Evolutionary conservation across 805 yeast species (phyloP).

Genomic region (Jamesozyma rosinii): DNA sequence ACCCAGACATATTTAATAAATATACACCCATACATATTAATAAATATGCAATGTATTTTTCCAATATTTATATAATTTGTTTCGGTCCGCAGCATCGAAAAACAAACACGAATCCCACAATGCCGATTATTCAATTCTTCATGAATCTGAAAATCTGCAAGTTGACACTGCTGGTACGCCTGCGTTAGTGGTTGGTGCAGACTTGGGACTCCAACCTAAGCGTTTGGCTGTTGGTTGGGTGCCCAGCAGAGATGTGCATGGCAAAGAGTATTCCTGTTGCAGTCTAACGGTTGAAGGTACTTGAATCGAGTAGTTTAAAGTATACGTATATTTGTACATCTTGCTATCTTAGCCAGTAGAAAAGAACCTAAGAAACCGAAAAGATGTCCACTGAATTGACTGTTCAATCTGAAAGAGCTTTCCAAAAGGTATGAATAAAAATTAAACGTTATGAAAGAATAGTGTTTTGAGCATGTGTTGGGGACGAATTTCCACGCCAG

Average conservation of each 20-base stretch:
- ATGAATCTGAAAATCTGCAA: background rate
- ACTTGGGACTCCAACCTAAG: too few relatives aligned
- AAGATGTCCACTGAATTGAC: slow-evolving; percentile 99
- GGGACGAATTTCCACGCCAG: too few relatives aligned
- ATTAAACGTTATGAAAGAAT: background rate
- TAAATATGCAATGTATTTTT: too few relatives aligned
- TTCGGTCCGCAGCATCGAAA: background rate
- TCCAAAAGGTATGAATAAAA: slow-evolving; percentile 84
- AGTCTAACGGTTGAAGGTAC: background rate
- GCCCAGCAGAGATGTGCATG: background rate
- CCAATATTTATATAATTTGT: too few relatives aligned
- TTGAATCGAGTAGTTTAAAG: background rate
- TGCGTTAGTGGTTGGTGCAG: background rate
- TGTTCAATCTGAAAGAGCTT: slow-evolving; percentile 99
- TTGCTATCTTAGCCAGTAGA: background rate
- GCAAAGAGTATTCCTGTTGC: background rate
- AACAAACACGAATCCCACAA: background rate
- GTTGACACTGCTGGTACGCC: background rate
- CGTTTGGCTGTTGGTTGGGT: background rate
- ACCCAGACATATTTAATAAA: background rate
- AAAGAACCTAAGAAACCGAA: slow-evolving; percentile 24
- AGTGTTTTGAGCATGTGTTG: background rate
- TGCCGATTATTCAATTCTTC: background rate
- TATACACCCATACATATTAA: background rate
- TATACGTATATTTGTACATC: too few relatives aligned